Evolutionary conservation across 805 yeast species (phyloP), one percentile per base, ranked within the genome.

Genomic region (Wickerhamiella allomyrinae): DNA sequence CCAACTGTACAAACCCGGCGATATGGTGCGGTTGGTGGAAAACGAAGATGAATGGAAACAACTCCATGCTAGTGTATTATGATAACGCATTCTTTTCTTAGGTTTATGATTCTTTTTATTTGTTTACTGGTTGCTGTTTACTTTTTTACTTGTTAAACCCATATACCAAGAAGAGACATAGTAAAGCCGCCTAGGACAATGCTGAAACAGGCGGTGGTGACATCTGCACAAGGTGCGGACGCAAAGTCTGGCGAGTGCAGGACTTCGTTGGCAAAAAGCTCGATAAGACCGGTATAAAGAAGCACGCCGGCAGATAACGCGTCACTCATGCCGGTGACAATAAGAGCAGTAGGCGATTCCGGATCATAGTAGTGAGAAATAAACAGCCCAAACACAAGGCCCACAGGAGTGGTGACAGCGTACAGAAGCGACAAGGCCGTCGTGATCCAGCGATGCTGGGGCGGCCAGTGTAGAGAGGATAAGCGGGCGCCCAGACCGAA

Each of bases 401-500:
- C 79, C 37, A 80, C 62, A 1, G 94, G 93, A 0, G 91, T 78
- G 11, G 79, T 67, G 5, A 79, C 36, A 1, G 74, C 60, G 55
- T 66, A 78, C 68, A 54, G 19, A 60, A 56, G 53, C 6, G 41
- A 44, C 1, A 74, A 66, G 2, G 36, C 17, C 11, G 19, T 68
- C 5, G 74, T 73, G 10, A 67, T 58, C 53, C 61, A 61, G 20
- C 23, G 35, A 5, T 25, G 14, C 14, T 11, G 22, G 5, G 11
- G 29, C 9, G 23, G 24, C 70, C 74, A 72, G 8, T 57, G 51
- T 3, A 70, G 62, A 23, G 67, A 68, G 1, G 85, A 79, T 29
- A 80, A 67, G 59, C 94, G 73, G 7, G 89, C 71, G 20, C 94
- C 94, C 49, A 84, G 65, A 45, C 94, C 94, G 39, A 84, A 67